These are phyloP conservation scores for Nymphaea colorata DNA, from an alignment of 164 flowering plant genomes.

Conservation along the genomic window DNA sequence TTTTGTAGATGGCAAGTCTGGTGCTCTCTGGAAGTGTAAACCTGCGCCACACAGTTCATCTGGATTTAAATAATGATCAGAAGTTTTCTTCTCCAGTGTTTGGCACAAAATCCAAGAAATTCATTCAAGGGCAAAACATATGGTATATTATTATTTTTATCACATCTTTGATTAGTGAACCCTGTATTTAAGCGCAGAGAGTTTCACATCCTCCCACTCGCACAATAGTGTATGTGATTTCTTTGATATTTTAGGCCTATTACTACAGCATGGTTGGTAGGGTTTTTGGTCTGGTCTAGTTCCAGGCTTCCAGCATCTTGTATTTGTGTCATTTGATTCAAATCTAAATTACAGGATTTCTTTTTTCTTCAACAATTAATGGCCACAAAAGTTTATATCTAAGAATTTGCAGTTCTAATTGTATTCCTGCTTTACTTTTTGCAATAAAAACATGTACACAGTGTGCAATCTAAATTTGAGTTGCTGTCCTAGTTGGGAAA, in stretches of 20 bases:
- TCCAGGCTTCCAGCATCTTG: not conserved
- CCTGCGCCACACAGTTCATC: conserved; percentile 17
- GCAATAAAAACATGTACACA: no score
- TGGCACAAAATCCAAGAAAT: conserved; percentile 20
- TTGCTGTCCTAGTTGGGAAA: no score
- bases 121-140: conserved; percentile 29
- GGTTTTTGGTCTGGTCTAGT: not conserved
- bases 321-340: not conserved
- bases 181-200: not conserved
- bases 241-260: not conserved
- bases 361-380: no score
- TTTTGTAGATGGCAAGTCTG: not conserved
- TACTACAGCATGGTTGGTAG: not conserved
- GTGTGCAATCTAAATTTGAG: no score
- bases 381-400: no score
- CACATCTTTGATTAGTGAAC: not conserved
- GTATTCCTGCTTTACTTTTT: no score
- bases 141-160: conserved; percentile 12
- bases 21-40: conserved; percentile 23
- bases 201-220: not conserved
- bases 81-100: conserved; percentile 23
- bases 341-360: no score
- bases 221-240: not conserved
- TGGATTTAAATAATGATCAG: conserved; percentile 22
- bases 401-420: no score